phyloP scores from a whole-genome alignment of 352 stramenopile species.

The Phytophthora crassamura region DNA sequence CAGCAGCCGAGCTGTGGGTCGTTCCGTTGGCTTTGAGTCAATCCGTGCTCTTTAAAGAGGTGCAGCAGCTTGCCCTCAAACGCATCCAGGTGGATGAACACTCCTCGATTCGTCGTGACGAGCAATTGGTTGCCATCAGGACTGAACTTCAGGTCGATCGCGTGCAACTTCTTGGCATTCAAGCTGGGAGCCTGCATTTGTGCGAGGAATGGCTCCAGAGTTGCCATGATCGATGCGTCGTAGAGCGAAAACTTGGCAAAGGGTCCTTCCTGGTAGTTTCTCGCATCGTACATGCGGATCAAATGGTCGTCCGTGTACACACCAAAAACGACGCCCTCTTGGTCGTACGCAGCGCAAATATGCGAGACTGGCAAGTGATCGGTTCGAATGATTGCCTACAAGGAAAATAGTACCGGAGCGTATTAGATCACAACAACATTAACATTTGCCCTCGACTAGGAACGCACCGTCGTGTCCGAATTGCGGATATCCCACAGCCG shows the following conservation, averaged over 20 bases:
- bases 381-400: constrained; percentile 65
- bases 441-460: background rate
- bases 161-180: constrained; percentile 70
- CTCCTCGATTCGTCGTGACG: constrained; percentile 79
- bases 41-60: constrained; percentile 66
- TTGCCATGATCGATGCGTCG: constrained; percentile 67
- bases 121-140: constrained; percentile 86
- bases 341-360: constrained; percentile 82
- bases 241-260: constrained; percentile 91
- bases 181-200: constrained; percentile 58
- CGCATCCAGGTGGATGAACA: constrained; percentile 85
- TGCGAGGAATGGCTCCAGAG: constrained; percentile 70
- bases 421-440: no score
- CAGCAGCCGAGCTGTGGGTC: constrained; percentile 62
- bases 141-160: constrained; percentile 85
- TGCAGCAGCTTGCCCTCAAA: constrained; percentile 86
- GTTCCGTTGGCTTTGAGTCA: constrained; percentile 33
- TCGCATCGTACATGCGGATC: constrained; percentile 90
- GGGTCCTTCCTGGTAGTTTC: constrained; percentile 87
- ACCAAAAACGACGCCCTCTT: constrained; percentile 85
- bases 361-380: constrained; percentile 70
- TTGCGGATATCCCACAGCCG: constrained; percentile 84
- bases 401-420: background rate
- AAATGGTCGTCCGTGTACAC: constrained; percentile 88
- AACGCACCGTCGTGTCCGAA: constrained; percentile 61